Evolutionary conservation across 2,329 filamentous ascomycete genomes (phyloP).

Genomic region (Magnaporthales sp.): DNA sequence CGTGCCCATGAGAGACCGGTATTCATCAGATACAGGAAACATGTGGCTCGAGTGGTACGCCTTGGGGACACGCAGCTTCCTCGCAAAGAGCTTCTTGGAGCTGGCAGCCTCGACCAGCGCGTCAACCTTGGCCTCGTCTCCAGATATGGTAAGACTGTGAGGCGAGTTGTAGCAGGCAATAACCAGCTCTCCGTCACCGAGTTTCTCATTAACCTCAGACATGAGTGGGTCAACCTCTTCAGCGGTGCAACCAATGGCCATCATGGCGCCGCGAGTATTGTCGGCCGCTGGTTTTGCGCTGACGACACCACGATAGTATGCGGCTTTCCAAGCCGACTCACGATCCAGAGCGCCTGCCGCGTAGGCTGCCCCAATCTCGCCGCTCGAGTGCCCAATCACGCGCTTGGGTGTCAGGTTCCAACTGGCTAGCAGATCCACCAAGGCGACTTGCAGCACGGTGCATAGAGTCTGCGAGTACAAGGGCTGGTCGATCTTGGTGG

Average conservation of each 20-base stretch:
- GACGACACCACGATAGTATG: constrained; percentile 13
- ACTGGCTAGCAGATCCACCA: constrained; percentile 20
- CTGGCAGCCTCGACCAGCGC: not conserved
- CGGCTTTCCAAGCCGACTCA: constrained; percentile 12
- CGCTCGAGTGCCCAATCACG: constrained; percentile 25
- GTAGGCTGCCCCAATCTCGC: constrained; percentile 25
- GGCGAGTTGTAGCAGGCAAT: constrained; percentile 4
- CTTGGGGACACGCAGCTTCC: constrained; percentile 18
- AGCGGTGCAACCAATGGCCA: constrained; percentile 28
- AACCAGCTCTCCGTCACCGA: not conserved
- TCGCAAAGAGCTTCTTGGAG: not conserved
- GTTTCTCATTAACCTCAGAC: not conserved
- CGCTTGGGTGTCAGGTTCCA: constrained; percentile 15
- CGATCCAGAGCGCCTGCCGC: constrained; percentile 15
- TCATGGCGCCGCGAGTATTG: constrained; percentile 20
- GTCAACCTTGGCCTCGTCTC: constrained; percentile 15
- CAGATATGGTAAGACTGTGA: constrained; percentile 33
- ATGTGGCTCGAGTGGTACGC: constrained; percentile 26
- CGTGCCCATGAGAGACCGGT: constrained; percentile 7
- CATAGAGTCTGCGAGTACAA: constrained; percentile 22
- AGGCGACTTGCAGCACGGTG: constrained; percentile 20
- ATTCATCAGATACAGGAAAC: constrained; percentile 12
- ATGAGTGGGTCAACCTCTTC: not conserved
- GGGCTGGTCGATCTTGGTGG: constrained; percentile 25
- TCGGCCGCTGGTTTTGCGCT: constrained; percentile 11